Percentiles rank a stretch among this genome's conserved stretches.
These are phyloP conservation scores for Fusarium burgessii DNA, from an alignment of 2,329 filamentous ascomycete genomes.

Conservation along the genomic window DNA sequence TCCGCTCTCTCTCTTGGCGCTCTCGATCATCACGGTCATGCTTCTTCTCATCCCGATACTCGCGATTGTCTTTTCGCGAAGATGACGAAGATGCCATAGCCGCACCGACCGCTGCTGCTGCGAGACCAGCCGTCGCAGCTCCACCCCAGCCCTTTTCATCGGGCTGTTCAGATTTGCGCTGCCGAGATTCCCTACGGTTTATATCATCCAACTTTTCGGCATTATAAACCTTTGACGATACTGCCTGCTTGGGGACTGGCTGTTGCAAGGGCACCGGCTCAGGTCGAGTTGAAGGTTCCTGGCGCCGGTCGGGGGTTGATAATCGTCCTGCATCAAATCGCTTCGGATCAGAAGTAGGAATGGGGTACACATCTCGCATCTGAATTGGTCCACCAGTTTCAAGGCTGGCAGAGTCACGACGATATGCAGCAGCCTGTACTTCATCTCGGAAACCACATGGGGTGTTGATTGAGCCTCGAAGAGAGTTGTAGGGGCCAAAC, in stretches of 20 bases:
- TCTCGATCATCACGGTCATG: constrained; percentile 34
- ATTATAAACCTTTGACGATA: constrained; percentile 76
- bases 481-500: constrained; percentile 72
- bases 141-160: constrained; percentile 57
- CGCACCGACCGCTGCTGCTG: constrained; percentile 61
- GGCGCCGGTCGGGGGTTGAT: constrained; percentile 59
- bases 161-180: constrained; percentile 51
- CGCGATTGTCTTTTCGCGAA: constrained; percentile 33
- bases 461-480: constrained; percentile 65
- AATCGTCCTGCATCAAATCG: constrained; percentile 69
- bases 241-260: constrained; percentile 81
- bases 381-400: constrained; percentile 40
- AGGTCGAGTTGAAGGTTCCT: constrained; percentile 61
- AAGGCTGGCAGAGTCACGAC: constrained; percentile 42
- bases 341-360: constrained; percentile 73
- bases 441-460: constrained; percentile 66
- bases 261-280: constrained; percentile 81
- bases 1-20: constrained; percentile 31
- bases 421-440: constrained; percentile 42
- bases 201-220: constrained; percentile 57
- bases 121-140: constrained; percentile 61
- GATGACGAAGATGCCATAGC: constrained; percentile 46
- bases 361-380: constrained; percentile 74
- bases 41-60: constrained; percentile 36
- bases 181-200: constrained; percentile 51